Conservation (phyloP, 345 rosid species). For the Eutrema yunnanense region DNA sequence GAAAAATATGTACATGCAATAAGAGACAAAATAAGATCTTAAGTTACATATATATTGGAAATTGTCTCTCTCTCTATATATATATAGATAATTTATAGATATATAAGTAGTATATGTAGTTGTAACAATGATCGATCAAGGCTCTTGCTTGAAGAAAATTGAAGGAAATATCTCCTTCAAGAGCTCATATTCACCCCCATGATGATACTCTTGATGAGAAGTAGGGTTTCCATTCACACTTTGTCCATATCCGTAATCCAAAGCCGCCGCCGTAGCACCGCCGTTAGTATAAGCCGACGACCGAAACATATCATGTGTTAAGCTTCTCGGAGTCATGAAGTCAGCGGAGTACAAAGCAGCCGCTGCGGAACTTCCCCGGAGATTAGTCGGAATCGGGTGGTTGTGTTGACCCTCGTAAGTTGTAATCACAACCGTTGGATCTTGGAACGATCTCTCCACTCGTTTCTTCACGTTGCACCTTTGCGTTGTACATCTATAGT, state of each 20-base stretch:
- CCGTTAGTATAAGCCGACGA: slow-evolving; percentile 28
- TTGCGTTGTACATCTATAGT: slow-evolving; percentile 89
- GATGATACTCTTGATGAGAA: slow-evolving; percentile 31
- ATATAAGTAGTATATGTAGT: neutral
- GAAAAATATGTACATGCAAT: slow-evolving; percentile 23
- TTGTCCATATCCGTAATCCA: slow-evolving; percentile 31
- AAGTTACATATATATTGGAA: slow-evolving; percentile 16
- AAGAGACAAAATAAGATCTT: slow-evolving; percentile 11
- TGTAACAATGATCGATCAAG: slow-evolving; percentile 25
- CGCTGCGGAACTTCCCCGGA: slow-evolving; percentile 49
- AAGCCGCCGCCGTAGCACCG: slow-evolving; percentile 24
- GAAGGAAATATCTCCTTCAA: slow-evolving; percentile 79
- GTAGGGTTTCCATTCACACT: slow-evolving; percentile 28
- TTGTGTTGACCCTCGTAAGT: slow-evolving; percentile 91
- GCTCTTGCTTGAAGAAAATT: slow-evolving; percentile 60
- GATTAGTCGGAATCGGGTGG: slow-evolving; percentile 66
- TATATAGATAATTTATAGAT: neutral
- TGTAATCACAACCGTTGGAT: slow-evolving; percentile 82
- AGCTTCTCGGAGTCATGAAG: slow-evolving; percentile 29
- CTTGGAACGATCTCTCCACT: slow-evolving; percentile 85
- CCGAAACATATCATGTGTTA: slow-evolving; percentile 36
- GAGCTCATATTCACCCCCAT: slow-evolving; percentile 62
- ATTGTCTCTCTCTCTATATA: neutral
- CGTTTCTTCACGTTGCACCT: slow-evolving; percentile 83
- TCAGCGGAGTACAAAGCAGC: slow-evolving; percentile 42